Evolutionary conservation across 1,284 basidiomycete genomes (phyloP).

Genomic region (Abortiporus biennis): DNA sequence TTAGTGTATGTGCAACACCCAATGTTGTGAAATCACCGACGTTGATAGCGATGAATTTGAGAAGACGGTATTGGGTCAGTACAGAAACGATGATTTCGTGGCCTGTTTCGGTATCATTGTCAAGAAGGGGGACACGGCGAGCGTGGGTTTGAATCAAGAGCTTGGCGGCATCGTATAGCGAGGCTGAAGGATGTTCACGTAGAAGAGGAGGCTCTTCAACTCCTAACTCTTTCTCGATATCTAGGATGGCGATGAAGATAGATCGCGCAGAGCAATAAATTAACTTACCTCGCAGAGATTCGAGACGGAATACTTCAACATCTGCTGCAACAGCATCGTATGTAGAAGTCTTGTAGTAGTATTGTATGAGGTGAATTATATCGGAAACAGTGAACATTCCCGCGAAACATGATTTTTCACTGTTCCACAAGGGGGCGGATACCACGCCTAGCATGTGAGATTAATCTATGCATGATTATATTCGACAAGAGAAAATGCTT

Average conservation of each 20-base stretch:
- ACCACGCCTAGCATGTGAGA: constrained; percentile 72
- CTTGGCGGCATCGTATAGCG: constrained; percentile 88
- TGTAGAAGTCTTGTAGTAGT: constrained; percentile 84
- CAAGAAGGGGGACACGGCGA: constrained; percentile 88
- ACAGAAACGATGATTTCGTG: constrained; percentile 96
- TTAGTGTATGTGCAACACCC: constrained; percentile 5
- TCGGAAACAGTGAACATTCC: constrained; percentile 97
- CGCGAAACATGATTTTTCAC: constrained; percentile 82
- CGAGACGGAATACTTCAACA: constrained; percentile 92
- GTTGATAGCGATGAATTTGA: constrained; percentile 99
- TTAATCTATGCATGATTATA: constrained; percentile 5
- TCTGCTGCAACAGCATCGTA: constrained; percentile 89
- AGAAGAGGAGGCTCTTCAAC: constrained; percentile 92
- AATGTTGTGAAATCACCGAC: constrained; percentile 46
- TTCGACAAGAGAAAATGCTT: constrained; percentile 15
- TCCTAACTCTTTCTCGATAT: constrained; percentile 90
- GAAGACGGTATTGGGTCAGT: constrained; percentile 93
- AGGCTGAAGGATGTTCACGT: constrained; percentile 82
- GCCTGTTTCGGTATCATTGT: constrained; percentile 89
- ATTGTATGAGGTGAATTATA: constrained; percentile 95
- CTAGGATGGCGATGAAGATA: constrained; percentile 36
- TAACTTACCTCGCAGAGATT: constrained; percentile 74
- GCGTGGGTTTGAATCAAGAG: constrained; percentile 95
- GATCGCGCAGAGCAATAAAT: constrained; percentile 11
- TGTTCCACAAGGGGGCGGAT: constrained; percentile 98